Evolutionary conservation across 2,329 filamentous ascomycete species (phyloP), one percentile per base, ranked within the genome.

Genomic region (Fusarium redolens): DNA sequence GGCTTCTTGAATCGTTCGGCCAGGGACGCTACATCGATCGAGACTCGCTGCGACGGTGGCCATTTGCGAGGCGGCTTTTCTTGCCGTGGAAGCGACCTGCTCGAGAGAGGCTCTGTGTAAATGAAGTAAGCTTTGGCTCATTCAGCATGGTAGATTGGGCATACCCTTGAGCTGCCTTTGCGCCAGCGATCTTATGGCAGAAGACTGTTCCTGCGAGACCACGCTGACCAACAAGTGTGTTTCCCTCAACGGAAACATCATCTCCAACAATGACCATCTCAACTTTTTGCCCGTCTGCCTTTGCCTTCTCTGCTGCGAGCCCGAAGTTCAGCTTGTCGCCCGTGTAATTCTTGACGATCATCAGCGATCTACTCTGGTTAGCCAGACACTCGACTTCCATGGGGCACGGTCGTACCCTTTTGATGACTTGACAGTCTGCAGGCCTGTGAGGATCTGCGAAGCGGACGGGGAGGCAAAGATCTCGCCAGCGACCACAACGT

Each of bases 261-360:
- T 77, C 75, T 11, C 74, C 75, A 3, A 77, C 69, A 18, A 77
- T 67, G 20, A 77, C 74, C 71, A 77, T 77, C 52, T 73, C 68
- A 7, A 77, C 71, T 22, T 69, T 68, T 25, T 74, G 73, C 2
- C 74, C 74, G 13, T 73, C 62, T 6, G 77, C 71, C 54, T 79
- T 79, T 38, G 77, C 77, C 61, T 78, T 77, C 63, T 79, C 78
- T 7, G 77, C 77, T 5, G 78, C 77, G 20, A 79, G 57, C 8
- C 77, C 76, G 56, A 79, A 78, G 65, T 78, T 78, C 52, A 78
- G 73, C 52, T 78, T 77, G 50, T 78, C 76, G 25, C 76, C 76
- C 1, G 76, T 78, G 57, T 78, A 78, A 57, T 78, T 78, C 44
- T 78, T 78, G 40, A 78, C 75, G 35, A 77, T 78, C 35, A 78